Evolutionary conservation across 768 basidiomycete genomes (phyloP), one percentile per base, ranked within the genome.

Genomic region (Exsudoporus frostii): DNA sequence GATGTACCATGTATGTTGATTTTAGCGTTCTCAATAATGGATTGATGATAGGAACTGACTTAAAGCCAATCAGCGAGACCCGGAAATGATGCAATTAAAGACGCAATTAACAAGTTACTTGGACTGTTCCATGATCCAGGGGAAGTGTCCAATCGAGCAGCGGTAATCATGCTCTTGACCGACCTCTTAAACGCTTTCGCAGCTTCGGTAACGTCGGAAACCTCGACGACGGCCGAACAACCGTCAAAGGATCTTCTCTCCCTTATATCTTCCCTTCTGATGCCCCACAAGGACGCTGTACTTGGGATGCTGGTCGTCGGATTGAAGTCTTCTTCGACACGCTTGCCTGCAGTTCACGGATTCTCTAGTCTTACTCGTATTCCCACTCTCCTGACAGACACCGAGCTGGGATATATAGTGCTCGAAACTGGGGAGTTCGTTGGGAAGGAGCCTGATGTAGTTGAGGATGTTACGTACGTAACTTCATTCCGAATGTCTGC

Each of bases 381-480:
- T 2, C 73, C 77, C 7, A 69, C 68, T 1, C 78, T 93, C 41
- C 73, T 96, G 34, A 74, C 81, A 0, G 78, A 85, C 47, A 80
- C 85, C 19, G 95, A 99, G 65, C 69, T 91, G 11, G 82, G 84
- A 4, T 93, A 88, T 64, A 73, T 92, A 37, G 88, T 96, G 1
- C 85, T 86, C 51, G 85, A 81, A 45, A 75, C 88, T 25, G 84
- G 88, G 61, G 86, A 91, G 45, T 71, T 90, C 9, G 71, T 96
- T 33, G 45, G 49, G 34, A 71, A 64, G 43, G 74, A 79, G 46
- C 72, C 71, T 13, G 76, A 80, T 38, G 80, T 80, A 15, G 75
- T 77, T 20, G 79, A 79, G 41, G 84, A 88, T 48, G 66, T 77
- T 44, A 85, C 53, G 84, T 79, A 56, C 22, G 61, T 60, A 22